These are phyloP conservation scores for Myriosclerotinia curreyana DNA, from an alignment of 2,329 filamentous ascomycete genomes.

Conservation along the genomic window DNA sequence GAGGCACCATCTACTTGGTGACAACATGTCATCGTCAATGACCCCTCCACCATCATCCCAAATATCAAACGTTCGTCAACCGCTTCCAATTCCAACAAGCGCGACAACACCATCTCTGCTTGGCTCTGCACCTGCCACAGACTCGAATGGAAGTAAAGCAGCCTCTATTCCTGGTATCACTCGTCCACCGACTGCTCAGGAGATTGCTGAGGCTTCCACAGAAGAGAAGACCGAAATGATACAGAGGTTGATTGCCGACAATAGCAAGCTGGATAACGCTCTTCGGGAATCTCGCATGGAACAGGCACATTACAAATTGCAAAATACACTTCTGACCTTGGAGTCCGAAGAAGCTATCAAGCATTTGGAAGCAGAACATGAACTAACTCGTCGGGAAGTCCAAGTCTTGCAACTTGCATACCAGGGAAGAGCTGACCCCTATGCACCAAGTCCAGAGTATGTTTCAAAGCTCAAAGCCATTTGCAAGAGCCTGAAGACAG, in stretches of 20 bases:
- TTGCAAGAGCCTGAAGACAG: conserved; percentile 63
- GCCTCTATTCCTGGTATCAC: conserved; percentile 19
- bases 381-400: conserved; percentile 85
- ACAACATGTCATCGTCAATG: conserved; percentile 14
- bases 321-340: conserved; percentile 79
- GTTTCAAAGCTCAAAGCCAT: conserved; percentile 62
- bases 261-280: conserved; percentile 48
- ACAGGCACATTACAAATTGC: conserved; percentile 84
- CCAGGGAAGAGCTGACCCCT: conserved; percentile 54
- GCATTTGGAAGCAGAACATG: conserved; percentile 84
- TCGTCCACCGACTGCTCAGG: conserved; percentile 45
- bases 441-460: conserved; percentile 46
- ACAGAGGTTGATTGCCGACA: conserved; percentile 53
- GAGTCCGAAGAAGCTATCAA: conserved; percentile 83
- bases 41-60: conserved; percentile 57
- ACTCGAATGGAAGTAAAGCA: conserved; percentile 30
- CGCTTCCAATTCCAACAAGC: conserved; percentile 21
- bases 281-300: conserved; percentile 74
- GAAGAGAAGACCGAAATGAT: conserved; percentile 59
- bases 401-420: conserved; percentile 75
- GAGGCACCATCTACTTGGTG: background rate
- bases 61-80: conserved; percentile 39
- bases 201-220: conserved; percentile 51
- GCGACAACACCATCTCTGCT: conserved; percentile 30
- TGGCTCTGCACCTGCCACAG: conserved; percentile 37